Evolutionary conservation across 345 rosid genomes (phyloP), one percentile per base, ranked within the genome.

Genomic region (Euphorbia peplus): DNA sequence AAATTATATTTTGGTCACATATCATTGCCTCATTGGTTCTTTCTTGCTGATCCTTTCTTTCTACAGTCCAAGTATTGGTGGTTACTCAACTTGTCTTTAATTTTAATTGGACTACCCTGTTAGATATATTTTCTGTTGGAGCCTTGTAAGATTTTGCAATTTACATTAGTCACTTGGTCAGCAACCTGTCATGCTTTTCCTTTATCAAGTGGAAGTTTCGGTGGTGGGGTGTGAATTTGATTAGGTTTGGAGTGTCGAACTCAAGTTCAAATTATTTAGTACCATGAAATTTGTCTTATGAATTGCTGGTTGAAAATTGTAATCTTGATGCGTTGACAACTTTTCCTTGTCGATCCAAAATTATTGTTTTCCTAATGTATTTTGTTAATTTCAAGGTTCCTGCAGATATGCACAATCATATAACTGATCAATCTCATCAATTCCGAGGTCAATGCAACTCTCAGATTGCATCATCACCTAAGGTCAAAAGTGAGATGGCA

Each of bases 311-410:
- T 22, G 26, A 10, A 11, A 24, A 53, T 53, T 70, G 57, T 39
- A 39, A 66, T 63, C 46, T 26, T 62, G 32, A 28, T 63, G 21
- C 30, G 12, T 70, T 67, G 60, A 32, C 22, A 30, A 25, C 48
- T 61, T 11, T 55, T 52, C 56, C 22, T 41, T 54, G 50, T 41
- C 35, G 37, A 64, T 78, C 73, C 46, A 10, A 60, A 69, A 14
- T 42, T 74, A 69, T 39, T 63, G 62, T 8, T 73, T 84, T 44
- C 63, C 86, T 82, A 77, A 85, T 56, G 19, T 67, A 64, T 66
- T 81, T 68, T 72, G 62, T 82, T 80, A 76, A 73, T 80, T 78
- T 87, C 81, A 88, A 91, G 98, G 90, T 79, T 66, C 78, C 84
- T 78, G 90, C 88, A 85, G 97, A 95, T 79, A 55, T 82, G 75